These are phyloP conservation scores for Castanea mollissima DNA, from an alignment of 306 rosid genomes.

Conservation along the genomic window DNA sequence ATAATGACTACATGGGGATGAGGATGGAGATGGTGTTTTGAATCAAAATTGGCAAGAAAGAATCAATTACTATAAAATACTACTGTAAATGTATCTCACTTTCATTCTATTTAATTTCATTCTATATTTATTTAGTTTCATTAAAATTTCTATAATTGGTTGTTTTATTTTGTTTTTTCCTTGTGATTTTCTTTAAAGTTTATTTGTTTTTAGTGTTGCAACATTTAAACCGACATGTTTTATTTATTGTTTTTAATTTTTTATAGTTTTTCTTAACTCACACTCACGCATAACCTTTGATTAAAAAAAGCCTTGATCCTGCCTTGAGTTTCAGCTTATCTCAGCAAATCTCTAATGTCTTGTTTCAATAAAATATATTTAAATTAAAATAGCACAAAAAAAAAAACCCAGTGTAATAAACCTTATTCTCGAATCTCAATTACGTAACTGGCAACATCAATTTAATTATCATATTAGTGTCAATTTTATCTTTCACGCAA, in stretches of 20 bases:
- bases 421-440: too few relatives aligned
- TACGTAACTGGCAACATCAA: neutral
- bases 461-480: neutral
- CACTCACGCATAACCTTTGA: too few relatives aligned
- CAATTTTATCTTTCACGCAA: neutral
- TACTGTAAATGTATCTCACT: neutral
- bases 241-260: neutral
- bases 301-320: too few relatives aligned
- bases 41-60: too few relatives aligned
- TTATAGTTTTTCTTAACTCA: neutral
- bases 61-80: too few relatives aligned
- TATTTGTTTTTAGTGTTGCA: neutral
- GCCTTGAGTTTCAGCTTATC: neutral
- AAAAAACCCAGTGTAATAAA: neutral
- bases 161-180: too few relatives aligned
- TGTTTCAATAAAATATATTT: neutral
- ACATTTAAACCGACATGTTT: neutral
- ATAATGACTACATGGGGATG: neutral
- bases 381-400: neutral
- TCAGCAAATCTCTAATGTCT: neutral
- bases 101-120: neutral
- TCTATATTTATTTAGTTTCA: neutral
- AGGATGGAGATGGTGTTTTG: neutral
- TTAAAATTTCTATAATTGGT: neutral
- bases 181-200: too few relatives aligned